A percentile compares a stretch with the other conserved stretches of the same genome.
phyloP scores from a whole-genome alignment of 352 stramenopile species.

The Stramenopiles sp. region DNA sequence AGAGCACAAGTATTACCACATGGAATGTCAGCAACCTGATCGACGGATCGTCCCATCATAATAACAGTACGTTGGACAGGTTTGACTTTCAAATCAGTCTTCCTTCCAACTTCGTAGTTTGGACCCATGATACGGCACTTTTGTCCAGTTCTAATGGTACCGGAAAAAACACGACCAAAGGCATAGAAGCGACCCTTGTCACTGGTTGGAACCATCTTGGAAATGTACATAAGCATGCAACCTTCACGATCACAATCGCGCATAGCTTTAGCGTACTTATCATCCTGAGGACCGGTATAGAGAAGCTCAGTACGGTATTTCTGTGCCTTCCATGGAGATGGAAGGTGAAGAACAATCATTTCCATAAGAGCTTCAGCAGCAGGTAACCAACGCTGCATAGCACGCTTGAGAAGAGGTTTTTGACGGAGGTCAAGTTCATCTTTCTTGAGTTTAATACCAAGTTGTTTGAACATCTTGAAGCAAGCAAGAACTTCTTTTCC shows the following conservation, averaged over 20 bases:
- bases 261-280: constrained; percentile 82
- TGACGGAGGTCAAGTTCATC: constrained; percentile 76
- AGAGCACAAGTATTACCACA: constrained; percentile 95
- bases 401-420: constrained; percentile 86
- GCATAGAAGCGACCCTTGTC: constrained; percentile 94
- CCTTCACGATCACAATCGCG: constrained; percentile 86
- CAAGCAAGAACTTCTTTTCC: constrained; percentile 79
- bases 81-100: constrained; percentile 97
- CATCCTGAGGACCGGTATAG: constrained; percentile 89
- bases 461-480: constrained; percentile 80
- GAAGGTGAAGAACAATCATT: constrained; percentile 98
- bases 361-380: constrained; percentile 89
- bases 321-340: constrained; percentile 75
- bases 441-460: constrained; percentile 80
- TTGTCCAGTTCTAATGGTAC: constrained; percentile 88
- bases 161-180: constrained; percentile 96
- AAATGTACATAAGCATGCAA: constrained; percentile 97
- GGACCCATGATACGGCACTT: constrained; percentile 94
- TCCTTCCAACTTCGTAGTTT: constrained; percentile 98
- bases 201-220: constrained; percentile 94
- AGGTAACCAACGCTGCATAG: constrained; percentile 97
- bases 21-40: constrained; percentile 88
- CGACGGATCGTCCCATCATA: constrained; percentile 95
- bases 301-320: constrained; percentile 89
- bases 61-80: constrained; percentile 98